Evolutionary conservation across 2,329 filamentous ascomycete species (phyloP).

Genomic region (Diaporthe nobilis): DNA sequence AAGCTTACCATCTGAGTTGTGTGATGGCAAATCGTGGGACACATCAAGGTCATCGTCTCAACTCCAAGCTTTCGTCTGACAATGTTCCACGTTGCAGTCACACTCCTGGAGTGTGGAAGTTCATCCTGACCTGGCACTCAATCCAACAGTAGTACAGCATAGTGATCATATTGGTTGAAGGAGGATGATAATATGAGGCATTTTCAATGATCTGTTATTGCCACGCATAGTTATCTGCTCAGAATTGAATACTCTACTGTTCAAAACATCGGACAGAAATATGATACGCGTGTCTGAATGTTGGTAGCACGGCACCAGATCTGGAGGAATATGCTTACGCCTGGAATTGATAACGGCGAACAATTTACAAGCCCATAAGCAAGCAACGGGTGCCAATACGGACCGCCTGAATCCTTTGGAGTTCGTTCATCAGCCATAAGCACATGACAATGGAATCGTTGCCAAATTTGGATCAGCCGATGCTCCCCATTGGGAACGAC

Average conservation of each 20-base stretch:
- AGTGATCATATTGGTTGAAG: background rate
- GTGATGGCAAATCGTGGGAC: background rate
- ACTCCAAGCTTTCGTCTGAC: background rate
- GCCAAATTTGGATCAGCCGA: too few species aligned
- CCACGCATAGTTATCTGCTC: background rate
- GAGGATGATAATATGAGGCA: background rate
- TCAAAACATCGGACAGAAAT: background rate
- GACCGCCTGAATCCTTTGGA: too few species aligned
- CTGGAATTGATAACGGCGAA: background rate
- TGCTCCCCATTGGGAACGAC: too few species aligned
- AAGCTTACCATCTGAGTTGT: background rate
- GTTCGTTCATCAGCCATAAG: too few species aligned
- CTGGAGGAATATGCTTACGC: background rate
- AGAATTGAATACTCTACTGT: background rate
- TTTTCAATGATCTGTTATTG: background rate
- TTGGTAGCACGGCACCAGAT: too few species aligned
- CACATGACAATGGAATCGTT: too few species aligned
- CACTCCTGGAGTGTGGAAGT: background rate
- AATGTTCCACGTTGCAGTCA: background rate
- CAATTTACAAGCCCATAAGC: background rate
- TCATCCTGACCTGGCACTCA: background rate
- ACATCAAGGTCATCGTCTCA: background rate
- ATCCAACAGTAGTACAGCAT: background rate
- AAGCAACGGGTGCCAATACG: background rate
- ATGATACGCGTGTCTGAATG: background rate